Evolutionary conservation across 345 rosid genomes (phyloP).

Genomic region (Syzygium aromaticum): DNA sequence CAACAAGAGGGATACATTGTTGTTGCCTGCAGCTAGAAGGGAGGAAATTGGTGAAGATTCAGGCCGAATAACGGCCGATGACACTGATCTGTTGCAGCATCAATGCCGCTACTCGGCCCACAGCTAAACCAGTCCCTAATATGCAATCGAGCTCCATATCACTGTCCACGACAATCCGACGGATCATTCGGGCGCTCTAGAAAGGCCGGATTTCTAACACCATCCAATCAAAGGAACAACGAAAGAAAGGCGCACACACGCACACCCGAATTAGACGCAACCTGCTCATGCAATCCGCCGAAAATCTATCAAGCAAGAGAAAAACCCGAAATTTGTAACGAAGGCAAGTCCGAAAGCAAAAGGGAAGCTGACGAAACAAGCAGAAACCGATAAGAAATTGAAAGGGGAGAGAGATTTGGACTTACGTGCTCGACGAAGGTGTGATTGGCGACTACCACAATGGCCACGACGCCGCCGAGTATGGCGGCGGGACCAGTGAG

Average conservation of each 20-base stretch:
- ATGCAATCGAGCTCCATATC: too few relatives aligned
- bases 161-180: neutral
- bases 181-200: neutral
- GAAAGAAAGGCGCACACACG: neutral
- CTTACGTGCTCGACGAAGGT: constrained; percentile 37
- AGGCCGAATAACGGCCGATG: too few relatives aligned
- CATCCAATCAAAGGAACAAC: neutral
- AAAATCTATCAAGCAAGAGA: neutral
- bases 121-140: too few relatives aligned
- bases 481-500: constrained; percentile 63
- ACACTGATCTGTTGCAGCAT: too few relatives aligned
- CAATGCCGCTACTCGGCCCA: too few relatives aligned
- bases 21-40: too few relatives aligned
- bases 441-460: constrained; percentile 39
- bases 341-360: neutral
- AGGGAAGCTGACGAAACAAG: neutral
- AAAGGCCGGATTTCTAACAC: neutral
- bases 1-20: too few relatives aligned
- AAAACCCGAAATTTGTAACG: neutral
- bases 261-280: neutral
- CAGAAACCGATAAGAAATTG: neutral
- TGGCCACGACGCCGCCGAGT: constrained; percentile 49
- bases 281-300: neutral
- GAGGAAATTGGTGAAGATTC: too few relatives aligned
- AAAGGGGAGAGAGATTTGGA: constrained; percentile 2